These are phyloP conservation scores for Diutina rugosa DNA, from an alignment of 1,139 yeast genomes.

Conservation along the genomic window DNA sequence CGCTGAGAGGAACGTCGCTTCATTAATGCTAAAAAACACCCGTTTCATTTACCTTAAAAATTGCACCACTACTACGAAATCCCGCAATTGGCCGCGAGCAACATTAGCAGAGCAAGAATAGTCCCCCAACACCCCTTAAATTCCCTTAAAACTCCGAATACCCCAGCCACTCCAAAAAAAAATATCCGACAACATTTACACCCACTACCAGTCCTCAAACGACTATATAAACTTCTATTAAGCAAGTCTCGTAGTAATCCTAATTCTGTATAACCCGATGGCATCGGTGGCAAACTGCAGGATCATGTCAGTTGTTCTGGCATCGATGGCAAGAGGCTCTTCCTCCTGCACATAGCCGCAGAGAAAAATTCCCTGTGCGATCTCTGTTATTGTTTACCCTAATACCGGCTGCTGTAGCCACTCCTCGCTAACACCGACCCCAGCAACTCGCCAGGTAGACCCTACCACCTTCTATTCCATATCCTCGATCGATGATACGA, in stretches of 20 bases:
- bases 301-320: not conserved
- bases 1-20: no score
- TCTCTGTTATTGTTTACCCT: not conserved
- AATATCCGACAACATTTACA: no score
- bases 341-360: not conserved
- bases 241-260: no score
- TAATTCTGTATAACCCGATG: no score
- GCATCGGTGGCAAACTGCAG: not conserved
- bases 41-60: no score
- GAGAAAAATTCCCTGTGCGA: not conserved
- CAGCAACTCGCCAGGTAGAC: not conserved
- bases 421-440: not conserved
- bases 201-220: no score
- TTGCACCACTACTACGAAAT: not conserved
- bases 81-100: not conserved
- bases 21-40: no score
- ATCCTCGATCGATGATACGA: not conserved
- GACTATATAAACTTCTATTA: no score
- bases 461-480: not conserved
- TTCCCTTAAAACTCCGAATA: not conserved
- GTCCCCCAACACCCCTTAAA: not conserved
- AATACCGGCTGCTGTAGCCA: not conserved
- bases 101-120: not conserved
- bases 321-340: not conserved
- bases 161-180: not conserved